Evolutionary conservation across 2,329 filamentous ascomycete species (phyloP), one percentile per base, ranked within the genome.

Genomic region (Diaporthe velutina): DNA sequence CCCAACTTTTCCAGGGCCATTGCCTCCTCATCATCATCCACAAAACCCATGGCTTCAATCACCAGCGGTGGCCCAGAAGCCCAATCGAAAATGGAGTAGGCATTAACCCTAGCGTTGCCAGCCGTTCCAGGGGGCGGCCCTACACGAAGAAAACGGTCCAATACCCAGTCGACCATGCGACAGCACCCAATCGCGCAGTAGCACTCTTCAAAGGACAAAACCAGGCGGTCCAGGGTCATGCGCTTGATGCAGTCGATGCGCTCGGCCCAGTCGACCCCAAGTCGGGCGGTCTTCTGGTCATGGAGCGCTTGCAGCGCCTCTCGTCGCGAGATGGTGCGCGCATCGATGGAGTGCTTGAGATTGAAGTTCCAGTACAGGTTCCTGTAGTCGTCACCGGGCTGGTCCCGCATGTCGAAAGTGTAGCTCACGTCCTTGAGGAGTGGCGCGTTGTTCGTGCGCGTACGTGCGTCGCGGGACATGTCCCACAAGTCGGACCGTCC

Each of bases 391-490:
- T n/a, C 19, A 9, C 19, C n/a, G 17, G n/a, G 30, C 22, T 22
- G 3, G 15, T 75, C 74, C 25, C 74, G 74, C 71, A 75, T 73
- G 48, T 75, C 71, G 30, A 75, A 75, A 13, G 71, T 22, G 30
- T 70, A 75, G 42, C 74, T 75, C 35, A 75, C 74, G 42, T 75
- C 71, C 4, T 71, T 61, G 12, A 68, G 38, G 25, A 75, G 50
- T 13, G 6, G 55, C 15, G 55, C 61, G 33, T 64, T 64, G 48
- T 54, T 48, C 30, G 15, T 55, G 3, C 48, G 45, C 2, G 2
- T n/a, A 22, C 13, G 17, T 6, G 19, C 3, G 9, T 33, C 33
- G 5, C 10, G 48, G 10, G 4, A 10, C 25, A 64, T 64, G 4
- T 19, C 25, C 8, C 12, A 4, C 25, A n/a, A 42, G 30, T 9